phyloP scores from a whole-genome alignment of 768 basidiomycete species.

The Austroboletus eburneus region DNA sequence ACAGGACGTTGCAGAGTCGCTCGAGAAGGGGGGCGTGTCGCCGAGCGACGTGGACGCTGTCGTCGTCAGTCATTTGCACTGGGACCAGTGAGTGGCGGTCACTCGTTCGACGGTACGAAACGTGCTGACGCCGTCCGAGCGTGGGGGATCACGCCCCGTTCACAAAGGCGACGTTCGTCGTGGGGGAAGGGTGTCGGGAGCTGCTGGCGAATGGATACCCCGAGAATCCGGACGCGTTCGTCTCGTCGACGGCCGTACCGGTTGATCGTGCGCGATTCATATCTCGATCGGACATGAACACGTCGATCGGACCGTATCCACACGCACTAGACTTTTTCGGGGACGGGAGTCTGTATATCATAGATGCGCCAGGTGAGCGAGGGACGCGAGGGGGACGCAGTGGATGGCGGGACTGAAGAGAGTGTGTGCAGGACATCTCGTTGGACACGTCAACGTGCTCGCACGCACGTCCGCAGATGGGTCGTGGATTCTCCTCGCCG shows the following conservation, averaged over 20 bases:
- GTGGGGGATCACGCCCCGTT: conserved; percentile 47
- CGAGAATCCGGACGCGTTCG: conserved; percentile 31
- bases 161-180: conserved; percentile 42
- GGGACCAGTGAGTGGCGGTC: conserved; percentile 37
- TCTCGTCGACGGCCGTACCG: conserved; percentile 36
- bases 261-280: conserved; percentile 37
- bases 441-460: conserved; percentile 52
- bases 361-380: conserved; percentile 45
- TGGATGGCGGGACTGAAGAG: background rate
- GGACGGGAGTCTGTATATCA: conserved; percentile 55
- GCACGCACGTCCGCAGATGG: conserved; percentile 51
- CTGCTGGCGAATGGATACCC: conserved; percentile 42
- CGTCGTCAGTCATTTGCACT: conserved; percentile 51
- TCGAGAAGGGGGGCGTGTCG: conserved; percentile 44
- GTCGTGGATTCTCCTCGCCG: conserved; percentile 52
- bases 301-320: conserved; percentile 48
- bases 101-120: background rate
- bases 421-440: conserved; percentile 43
- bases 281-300: conserved; percentile 28
- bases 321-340: conserved; percentile 48
- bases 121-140: conserved; percentile 10
- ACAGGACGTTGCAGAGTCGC: conserved; percentile 45
- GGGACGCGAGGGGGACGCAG: too few relatives aligned
- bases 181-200: conserved; percentile 38
- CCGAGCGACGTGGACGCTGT: conserved; percentile 43